phyloP scores from a whole-genome alignment of 2,329 filamentous ascomycete genomes.

The Pleomassaria siparia region DNA sequence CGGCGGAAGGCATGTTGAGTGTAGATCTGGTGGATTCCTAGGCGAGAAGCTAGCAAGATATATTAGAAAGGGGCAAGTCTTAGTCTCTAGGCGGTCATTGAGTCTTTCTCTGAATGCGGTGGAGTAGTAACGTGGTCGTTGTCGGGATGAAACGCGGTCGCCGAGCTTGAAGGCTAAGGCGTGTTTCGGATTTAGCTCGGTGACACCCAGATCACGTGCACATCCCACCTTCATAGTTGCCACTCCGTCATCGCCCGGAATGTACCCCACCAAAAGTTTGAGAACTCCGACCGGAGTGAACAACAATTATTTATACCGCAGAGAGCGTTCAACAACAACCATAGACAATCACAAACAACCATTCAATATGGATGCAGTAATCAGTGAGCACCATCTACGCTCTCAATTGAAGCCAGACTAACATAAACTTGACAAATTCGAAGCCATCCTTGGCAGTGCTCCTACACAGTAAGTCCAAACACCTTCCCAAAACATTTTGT shows the following conservation, averaged over 20 bases:
- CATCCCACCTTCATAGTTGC: slow-evolving; percentile 25
- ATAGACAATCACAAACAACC: slow-evolving; percentile 9
- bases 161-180: background rate
- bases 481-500: background rate
- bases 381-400: slow-evolving; percentile 19
- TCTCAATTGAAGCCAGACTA: slow-evolving; percentile 15
- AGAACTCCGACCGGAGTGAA: slow-evolving; percentile 36
- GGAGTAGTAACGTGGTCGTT: background rate
- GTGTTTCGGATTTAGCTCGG: background rate
- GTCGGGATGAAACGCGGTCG: background rate
- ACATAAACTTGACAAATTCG: slow-evolving; percentile 32
- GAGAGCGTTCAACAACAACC: slow-evolving; percentile 4
- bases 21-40: slow-evolving; percentile 1
- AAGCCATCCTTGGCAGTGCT: slow-evolving; percentile 30
- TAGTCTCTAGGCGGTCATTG: background rate
- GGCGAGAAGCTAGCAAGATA: background rate
- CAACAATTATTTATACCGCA: slow-evolving; percentile 21
- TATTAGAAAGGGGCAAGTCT: background rate
- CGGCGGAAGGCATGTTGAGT: slow-evolving; percentile 34
- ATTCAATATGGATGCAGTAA: slow-evolving; percentile 42
- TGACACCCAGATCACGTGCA: slow-evolving; percentile 6
- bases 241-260: slow-evolving; percentile 16
- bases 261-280: slow-evolving; percentile 23
- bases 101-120: background rate
- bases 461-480: slow-evolving; percentile 36